These are phyloP conservation scores for Berberis thunbergii DNA, from an alignment of 164 flowering plant species.

Conservation along the genomic window DNA sequence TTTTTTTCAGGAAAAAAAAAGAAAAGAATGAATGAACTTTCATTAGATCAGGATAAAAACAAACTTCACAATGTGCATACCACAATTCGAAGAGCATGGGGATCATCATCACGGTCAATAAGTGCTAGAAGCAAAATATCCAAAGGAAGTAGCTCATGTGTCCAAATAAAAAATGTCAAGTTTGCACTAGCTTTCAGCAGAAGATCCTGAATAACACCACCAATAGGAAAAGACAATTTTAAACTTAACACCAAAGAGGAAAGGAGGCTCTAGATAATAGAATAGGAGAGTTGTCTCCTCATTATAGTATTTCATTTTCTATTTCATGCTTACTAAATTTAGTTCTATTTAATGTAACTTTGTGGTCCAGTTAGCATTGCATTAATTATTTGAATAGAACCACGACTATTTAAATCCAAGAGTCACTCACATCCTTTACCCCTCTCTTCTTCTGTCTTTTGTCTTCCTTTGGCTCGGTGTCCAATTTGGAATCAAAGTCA, in stretches of 20 bases:
- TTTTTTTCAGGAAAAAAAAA: background rate
- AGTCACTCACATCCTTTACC: no score
- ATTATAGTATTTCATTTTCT: no score
- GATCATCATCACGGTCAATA: conserved; percentile 96
- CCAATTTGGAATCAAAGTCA: no score
- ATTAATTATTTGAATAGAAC: no score
- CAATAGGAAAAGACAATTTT: background rate
- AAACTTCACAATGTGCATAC: conserved; percentile 30
- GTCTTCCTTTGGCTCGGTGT: no score
- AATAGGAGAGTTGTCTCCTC: no score
- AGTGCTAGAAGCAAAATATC: conserved; percentile 91
- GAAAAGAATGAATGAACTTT: background rate
- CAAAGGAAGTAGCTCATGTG: conserved; percentile 85
- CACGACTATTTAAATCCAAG: no score
- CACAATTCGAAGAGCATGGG: conserved; percentile 83
- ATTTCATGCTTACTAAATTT: no score
- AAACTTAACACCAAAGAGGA: background rate
- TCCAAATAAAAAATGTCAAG: conserved; percentile 78
- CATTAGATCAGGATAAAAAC: background rate
- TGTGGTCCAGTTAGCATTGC: no score
- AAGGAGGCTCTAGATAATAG: background rate
- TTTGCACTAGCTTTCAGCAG: conserved; percentile 61
- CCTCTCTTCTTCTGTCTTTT: no score
- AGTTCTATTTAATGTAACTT: no score
- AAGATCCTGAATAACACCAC: conserved; percentile 52